A percentile compares a stretch with the other conserved stretches of the same genome.
phyloP scores from a whole-genome alignment of 441 rosid genomes.

The Arabidopsis hybrid region DNA sequence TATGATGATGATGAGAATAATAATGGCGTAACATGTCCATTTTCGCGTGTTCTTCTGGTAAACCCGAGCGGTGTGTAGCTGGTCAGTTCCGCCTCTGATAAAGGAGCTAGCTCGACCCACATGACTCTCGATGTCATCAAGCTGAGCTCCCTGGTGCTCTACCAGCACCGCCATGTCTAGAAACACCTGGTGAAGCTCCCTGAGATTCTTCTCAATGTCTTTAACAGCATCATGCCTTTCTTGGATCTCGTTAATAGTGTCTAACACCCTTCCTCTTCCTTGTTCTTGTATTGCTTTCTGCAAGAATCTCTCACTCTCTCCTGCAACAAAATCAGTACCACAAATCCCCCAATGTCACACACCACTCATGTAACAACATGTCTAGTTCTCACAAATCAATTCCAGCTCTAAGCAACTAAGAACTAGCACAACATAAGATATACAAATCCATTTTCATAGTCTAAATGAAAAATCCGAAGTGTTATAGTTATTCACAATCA shows the following conservation, averaged over 20 bases:
- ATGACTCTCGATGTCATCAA: conserved; percentile 81
- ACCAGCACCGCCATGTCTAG: conserved; percentile 87
- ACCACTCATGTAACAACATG: conserved; percentile 39
- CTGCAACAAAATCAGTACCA: conserved; percentile 63
- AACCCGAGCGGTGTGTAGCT: conserved; percentile 66
- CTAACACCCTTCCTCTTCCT: conserved; percentile 79
- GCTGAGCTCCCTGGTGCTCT: conserved; percentile 73
- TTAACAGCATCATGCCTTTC: conserved; percentile 85
- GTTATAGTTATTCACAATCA: background rate
- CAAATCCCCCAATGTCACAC: conserved; percentile 21
- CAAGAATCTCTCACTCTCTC: conserved; percentile 94
- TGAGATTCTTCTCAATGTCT: conserved; percentile 75
- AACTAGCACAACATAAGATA: background rate
- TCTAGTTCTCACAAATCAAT: conserved; percentile 45
- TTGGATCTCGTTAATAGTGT: conserved; percentile 79
- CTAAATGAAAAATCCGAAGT: conserved; percentile 9
- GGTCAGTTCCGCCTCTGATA: conserved; percentile 66
- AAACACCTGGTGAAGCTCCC: conserved; percentile 85
- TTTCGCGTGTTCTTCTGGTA: conserved; percentile 79
- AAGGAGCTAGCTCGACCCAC: conserved; percentile 75
- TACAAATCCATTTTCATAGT: conserved; percentile 3
- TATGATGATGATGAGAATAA: conserved; percentile 65
- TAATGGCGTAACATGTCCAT: conserved; percentile 82
- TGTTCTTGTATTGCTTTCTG: conserved; percentile 95
- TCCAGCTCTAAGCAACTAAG: conserved; percentile 12